Conservation (phyloP, 495 filamentous ascomycete species). For the Penicillium crystallinum region DNA sequence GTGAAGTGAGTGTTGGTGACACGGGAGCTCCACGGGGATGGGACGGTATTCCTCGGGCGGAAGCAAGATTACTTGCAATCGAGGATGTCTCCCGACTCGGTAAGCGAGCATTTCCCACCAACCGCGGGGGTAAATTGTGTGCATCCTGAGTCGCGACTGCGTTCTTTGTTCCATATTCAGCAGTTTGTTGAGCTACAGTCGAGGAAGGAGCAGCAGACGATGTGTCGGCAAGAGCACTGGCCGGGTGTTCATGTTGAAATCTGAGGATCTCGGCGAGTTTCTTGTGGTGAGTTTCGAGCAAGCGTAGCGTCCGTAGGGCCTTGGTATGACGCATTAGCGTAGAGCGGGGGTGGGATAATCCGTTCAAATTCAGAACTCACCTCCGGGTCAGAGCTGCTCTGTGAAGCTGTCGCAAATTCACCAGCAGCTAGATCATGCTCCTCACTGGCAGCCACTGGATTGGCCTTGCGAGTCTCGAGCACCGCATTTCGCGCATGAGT, state of each 20-base stretch:
- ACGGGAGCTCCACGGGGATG: constrained; percentile 55
- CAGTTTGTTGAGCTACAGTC: constrained; percentile 10
- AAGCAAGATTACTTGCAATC: constrained; percentile 86
- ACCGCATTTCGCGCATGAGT: constrained; percentile 79
- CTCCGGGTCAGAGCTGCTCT: constrained; percentile 69
- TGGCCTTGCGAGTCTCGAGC: constrained; percentile 67
- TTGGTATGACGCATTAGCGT: constrained; percentile 15
- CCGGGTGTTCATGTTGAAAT: constrained; percentile 57
- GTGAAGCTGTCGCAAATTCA: constrained; percentile 79
- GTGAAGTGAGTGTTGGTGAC: constrained; percentile 66
- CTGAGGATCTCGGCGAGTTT: constrained; percentile 73
- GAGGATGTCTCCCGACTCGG: constrained; percentile 69
- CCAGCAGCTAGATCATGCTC: constrained; percentile 87
- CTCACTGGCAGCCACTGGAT: constrained; percentile 73
- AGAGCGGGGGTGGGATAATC: neutral
- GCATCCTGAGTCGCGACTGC: constrained; percentile 25
- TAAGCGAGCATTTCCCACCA: constrained; percentile 43
- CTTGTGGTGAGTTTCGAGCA: constrained; percentile 83
- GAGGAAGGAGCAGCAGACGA: constrained; percentile 8
- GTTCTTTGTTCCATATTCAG: constrained; percentile 26
- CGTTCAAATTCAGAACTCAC: constrained; percentile 25
- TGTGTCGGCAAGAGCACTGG: constrained; percentile 18
- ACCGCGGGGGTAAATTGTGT: constrained; percentile 32
- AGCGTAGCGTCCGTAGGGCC: constrained; percentile 74
- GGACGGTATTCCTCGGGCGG: constrained; percentile 78